These are phyloP conservation scores for Halenospora varia DNA, from an alignment of 495 filamentous ascomycete species.

Conservation along the genomic window DNA sequence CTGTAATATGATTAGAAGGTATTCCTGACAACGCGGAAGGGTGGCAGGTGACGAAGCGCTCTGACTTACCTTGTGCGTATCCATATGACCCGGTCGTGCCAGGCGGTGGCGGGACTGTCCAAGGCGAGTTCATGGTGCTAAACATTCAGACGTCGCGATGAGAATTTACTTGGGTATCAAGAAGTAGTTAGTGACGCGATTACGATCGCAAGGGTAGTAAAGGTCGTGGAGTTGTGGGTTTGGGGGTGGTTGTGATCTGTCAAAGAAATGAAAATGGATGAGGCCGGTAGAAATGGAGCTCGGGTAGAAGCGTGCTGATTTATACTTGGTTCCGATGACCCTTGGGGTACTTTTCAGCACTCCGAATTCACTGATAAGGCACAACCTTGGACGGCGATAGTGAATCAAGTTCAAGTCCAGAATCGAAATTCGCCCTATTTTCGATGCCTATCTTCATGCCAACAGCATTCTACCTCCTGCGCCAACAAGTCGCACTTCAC, in stretches of 20 bases:
- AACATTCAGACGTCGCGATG: conserved; percentile 8
- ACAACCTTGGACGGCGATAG: too few species aligned
- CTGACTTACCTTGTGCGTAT: conserved; percentile 21
- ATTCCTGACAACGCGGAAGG: background rate
- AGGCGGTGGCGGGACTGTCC: conserved; percentile 23
- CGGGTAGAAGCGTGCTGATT: background rate
- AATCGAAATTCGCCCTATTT: too few species aligned
- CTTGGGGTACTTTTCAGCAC: background rate
- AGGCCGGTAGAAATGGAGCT: conserved; percentile 15
- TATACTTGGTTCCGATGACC: background rate
- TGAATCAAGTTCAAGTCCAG: too few species aligned
- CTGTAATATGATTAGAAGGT: conserved; percentile 16
- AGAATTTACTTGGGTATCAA: conserved; percentile 8
- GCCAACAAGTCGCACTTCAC: background rate
- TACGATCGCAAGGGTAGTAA: conserved; percentile 2
- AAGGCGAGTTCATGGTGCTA: conserved; percentile 21
- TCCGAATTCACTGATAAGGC: too few species aligned
- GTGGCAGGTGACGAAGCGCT: background rate
- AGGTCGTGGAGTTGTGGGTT: conserved; percentile 3
- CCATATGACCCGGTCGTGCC: conserved; percentile 20
- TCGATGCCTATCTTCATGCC: too few species aligned
- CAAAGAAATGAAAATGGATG: conserved; percentile 13
- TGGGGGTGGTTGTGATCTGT: conserved; percentile 1
- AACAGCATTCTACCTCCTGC: background rate
- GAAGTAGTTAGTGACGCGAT: conserved; percentile 21